Evolutionary conservation across 2,329 filamentous ascomycete species (phyloP).

Genomic region (Hymenoscyphus fructigenus): DNA sequence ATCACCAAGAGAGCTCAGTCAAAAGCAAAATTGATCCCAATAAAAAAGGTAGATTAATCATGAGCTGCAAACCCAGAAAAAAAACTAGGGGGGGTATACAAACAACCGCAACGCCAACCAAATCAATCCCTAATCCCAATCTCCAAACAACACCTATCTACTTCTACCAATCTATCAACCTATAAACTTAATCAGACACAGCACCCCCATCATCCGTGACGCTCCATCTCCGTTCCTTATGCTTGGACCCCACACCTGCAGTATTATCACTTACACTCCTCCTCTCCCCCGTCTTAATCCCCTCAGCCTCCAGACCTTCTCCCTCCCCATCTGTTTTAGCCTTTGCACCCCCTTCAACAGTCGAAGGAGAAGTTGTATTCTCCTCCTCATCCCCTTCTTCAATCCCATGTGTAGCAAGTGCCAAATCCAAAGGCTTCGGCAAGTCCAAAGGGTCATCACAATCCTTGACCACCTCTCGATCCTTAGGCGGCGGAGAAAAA

Average conservation of each 20-base stretch:
- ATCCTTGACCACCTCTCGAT: constrained; percentile 14
- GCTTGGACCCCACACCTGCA: constrained; percentile 13
- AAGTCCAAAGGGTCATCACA: constrained; percentile 14
- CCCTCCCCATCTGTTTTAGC: background rate
- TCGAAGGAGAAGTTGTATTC: background rate
- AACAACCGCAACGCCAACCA: constrained; percentile 5
- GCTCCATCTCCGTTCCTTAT: constrained; percentile 33
- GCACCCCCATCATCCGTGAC: constrained; percentile 32
- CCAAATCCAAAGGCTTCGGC: constrained; percentile 10
- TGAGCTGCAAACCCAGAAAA: background rate
- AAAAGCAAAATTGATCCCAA: background rate
- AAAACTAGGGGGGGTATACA: constrained; percentile 13
- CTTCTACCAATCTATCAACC: background rate
- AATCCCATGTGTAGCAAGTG: constrained; percentile 23
- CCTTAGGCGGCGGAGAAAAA: constrained; percentile 56
- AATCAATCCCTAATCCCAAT: background rate
- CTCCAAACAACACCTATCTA: background rate
- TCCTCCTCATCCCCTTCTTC: constrained; percentile 20
- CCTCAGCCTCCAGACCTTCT: constrained; percentile 16
- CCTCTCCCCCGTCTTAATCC: background rate
- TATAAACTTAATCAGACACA: constrained; percentile 19
- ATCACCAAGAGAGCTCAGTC: background rate
- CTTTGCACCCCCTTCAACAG: constrained; percentile 9
- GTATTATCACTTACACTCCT: constrained; percentile 9
- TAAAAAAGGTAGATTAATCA: constrained; percentile 8